Percentiles rank a stretch among this genome's conserved stretches.
Conservation (phyloP, 495 filamentous ascomycete genomes). For the Neurospora sp. region DNA sequence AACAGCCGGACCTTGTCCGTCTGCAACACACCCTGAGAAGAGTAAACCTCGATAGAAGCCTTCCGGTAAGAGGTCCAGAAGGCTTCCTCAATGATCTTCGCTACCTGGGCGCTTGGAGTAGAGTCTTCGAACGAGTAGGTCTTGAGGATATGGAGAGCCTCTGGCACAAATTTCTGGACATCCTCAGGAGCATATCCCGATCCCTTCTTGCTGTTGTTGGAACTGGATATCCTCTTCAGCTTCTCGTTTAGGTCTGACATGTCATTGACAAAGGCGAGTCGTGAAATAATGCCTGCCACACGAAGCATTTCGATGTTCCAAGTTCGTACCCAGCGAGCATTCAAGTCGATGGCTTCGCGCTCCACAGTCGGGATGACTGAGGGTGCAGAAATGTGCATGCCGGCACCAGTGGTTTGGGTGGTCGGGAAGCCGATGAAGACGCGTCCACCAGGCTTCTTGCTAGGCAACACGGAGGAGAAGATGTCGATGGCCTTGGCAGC, state of each 20-base stretch:
- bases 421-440: conserved; percentile 98
- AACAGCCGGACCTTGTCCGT: conserved; percentile 69
- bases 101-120: conserved; percentile 72
- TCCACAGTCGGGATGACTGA: conserved; percentile 99
- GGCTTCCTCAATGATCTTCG: conserved; percentile 76
- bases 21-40: conserved; percentile 71
- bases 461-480: conserved; percentile 83
- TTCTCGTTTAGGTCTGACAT: conserved; percentile 64
- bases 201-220: conserved; percentile 33
- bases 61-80: conserved; percentile 88
- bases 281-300: conserved; percentile 78
- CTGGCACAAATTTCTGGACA: conserved; percentile 56
- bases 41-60: conserved; percentile 74
- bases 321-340: conserved; percentile 81
- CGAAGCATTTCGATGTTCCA: conserved; percentile 97
- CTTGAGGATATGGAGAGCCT: conserved; percentile 65
- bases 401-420: conserved; percentile 87
- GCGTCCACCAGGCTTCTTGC: conserved; percentile 62
- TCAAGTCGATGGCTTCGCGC: conserved; percentile 91
- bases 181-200: conserved; percentile 40
- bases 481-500: conserved; percentile 57
- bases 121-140: conserved; percentile 83
- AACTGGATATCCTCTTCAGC: conserved; percentile 33
- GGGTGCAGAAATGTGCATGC: conserved; percentile 95
- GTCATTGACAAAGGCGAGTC: conserved; percentile 77